phyloP scores from a whole-genome alignment of 1,284 basidiomycete species.

The Trichosporon inkin region DNA sequence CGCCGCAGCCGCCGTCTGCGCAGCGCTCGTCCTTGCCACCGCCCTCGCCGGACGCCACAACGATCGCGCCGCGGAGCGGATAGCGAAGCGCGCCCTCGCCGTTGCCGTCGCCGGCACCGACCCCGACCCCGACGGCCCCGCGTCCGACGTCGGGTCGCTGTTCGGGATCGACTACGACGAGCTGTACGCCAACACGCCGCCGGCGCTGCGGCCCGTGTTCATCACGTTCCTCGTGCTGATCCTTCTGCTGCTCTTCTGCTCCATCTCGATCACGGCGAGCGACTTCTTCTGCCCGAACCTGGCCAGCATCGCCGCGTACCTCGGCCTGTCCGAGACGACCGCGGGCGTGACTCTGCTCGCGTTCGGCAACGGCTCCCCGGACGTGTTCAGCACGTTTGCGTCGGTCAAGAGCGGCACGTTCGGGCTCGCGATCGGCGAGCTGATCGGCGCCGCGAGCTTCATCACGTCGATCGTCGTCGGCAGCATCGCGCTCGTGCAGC shows the following conservation, averaged over 20 bases:
- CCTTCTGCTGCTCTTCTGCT: slow-evolving; percentile 57
- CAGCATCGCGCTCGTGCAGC: slow-evolving; percentile 90
- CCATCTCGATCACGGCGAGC: slow-evolving; percentile 83
- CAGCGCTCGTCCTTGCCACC: neutral
- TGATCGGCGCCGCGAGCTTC: slow-evolving; percentile 91
- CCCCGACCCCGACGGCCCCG: too few species aligned
- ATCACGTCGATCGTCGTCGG: slow-evolving; percentile 94
- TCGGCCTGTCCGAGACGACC: slow-evolving; percentile 82
- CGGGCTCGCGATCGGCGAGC: slow-evolving; percentile 86
- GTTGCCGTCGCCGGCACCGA: neutral
- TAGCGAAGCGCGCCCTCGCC: neutral
- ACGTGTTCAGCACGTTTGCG: slow-evolving; percentile 90
- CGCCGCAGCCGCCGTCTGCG: neutral
- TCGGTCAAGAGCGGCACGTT: slow-evolving; percentile 83
- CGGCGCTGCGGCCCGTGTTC: slow-evolving; percentile 30
- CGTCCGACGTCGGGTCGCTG: slow-evolving; percentile 11
- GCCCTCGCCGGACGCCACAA: neutral
- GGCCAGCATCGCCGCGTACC: slow-evolving; percentile 71
- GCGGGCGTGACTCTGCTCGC: slow-evolving; percentile 91
- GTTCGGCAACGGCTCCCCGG: slow-evolving; percentile 88
- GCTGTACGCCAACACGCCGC: slow-evolving; percentile 8
- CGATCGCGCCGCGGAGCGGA: neutral
- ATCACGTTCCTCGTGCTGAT: slow-evolving; percentile 34
- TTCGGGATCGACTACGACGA: slow-evolving; percentile 19
- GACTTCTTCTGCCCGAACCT: slow-evolving; percentile 96